phyloP scores from a whole-genome alignment of 2,329 filamentous ascomycete genomes.

The Gaeumannomyces sp. region DNA sequence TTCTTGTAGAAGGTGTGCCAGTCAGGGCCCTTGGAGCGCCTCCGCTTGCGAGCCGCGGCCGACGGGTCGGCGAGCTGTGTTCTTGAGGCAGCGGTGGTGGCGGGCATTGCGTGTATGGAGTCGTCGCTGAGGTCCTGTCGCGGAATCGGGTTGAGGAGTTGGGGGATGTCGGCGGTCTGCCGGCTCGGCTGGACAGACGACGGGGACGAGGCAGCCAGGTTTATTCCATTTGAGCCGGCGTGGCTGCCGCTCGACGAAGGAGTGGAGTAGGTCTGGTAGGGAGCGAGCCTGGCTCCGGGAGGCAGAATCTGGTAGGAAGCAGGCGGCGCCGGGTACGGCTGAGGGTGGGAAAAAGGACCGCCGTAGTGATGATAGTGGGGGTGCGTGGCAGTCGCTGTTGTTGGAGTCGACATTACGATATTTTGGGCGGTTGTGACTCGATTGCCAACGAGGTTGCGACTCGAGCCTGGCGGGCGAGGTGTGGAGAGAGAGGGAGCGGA shows the following conservation, averaged over 20 bases:
- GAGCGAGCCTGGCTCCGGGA: slow-evolving; percentile 12
- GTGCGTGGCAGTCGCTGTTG: slow-evolving; percentile 67
- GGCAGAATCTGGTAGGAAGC: slow-evolving; percentile 19
- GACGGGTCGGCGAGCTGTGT: slow-evolving; percentile 19
- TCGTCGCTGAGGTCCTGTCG: slow-evolving; percentile 27
- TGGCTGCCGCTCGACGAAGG: slow-evolving; percentile 18
- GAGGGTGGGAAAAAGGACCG: slow-evolving; percentile 52
- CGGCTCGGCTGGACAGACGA: slow-evolving; percentile 9
- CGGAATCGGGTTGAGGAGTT: slow-evolving; percentile 25
- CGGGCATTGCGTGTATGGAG: slow-evolving; percentile 27
- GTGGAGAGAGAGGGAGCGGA: slow-evolving; percentile 10
- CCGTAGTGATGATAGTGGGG: slow-evolving; percentile 62
- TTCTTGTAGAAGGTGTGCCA: slow-evolving; percentile 81
- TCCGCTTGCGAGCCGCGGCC: slow-evolving; percentile 40
- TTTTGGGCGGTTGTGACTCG: slow-evolving; percentile 10
- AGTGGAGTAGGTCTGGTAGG: slow-evolving; percentile 23
- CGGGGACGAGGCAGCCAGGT: slow-evolving; percentile 13
- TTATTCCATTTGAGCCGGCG: slow-evolving; percentile 30
- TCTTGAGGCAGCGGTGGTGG: slow-evolving; percentile 24
- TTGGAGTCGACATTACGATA: slow-evolving; percentile 70
- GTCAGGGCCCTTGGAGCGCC: slow-evolving; percentile 60
- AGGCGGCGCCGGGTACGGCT: slow-evolving; percentile 34
- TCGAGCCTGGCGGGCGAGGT: slow-evolving; percentile 9
- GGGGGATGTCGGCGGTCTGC: slow-evolving; percentile 14
- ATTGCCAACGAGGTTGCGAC: slow-evolving; percentile 8